Base-by-base conservation (phyloP, 345 rosid genomes). In the Streptanthus diversifolius region DNA sequence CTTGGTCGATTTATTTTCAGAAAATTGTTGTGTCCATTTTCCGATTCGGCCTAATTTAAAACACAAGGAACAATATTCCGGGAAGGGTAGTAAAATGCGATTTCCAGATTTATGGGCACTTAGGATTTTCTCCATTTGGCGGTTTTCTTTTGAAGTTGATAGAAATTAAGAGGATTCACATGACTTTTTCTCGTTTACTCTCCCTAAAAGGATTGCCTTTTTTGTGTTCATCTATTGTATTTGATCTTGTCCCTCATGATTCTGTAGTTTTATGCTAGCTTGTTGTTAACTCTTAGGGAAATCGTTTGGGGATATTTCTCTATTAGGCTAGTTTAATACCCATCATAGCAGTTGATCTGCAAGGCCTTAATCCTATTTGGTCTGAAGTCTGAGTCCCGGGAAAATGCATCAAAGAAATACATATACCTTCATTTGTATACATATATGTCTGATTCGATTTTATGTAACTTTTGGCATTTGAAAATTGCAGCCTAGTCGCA, bases 401-500 rank as follows among this genome's bases (percentile, higher is more conserved):
- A 18, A 11, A 43, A 32, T 32, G 39, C 10, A 12, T 27, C 35
- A 9, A 70, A 21, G n/a, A 25, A 39, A 17, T 10, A 55, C 35
- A 37, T 55, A 4, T 29, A 21, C n/a, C n/a, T 17, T 52, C 35
- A 35, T 52, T 27, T 22, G 5, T 41, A 51, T 59, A 2, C 12
- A 8, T 11, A 48, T 36, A 9, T 49, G 62, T 66, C 33, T 66
- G 72, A 63, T 35, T 61, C 22, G 12, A 22, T 2, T 53, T 68
- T 30, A 18, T 66, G 7, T 70, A 24, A 47, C 33, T 57, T 22
- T 54, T 69, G 5, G 30, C 19, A 66, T 40, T 62, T 84, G 85
- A 82, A 79, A 79, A 61, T 55, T 76, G 68, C 83, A 60, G 79
- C 84, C 67, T 71, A 73, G 75, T 81, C 80, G 60, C 36, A 82